Evolutionary conservation across 371 early-diverging fungal genomes (phyloP), one percentile per base, ranked within the genome.

Genomic region (Batrachochytrium dendrobatidis): DNA sequence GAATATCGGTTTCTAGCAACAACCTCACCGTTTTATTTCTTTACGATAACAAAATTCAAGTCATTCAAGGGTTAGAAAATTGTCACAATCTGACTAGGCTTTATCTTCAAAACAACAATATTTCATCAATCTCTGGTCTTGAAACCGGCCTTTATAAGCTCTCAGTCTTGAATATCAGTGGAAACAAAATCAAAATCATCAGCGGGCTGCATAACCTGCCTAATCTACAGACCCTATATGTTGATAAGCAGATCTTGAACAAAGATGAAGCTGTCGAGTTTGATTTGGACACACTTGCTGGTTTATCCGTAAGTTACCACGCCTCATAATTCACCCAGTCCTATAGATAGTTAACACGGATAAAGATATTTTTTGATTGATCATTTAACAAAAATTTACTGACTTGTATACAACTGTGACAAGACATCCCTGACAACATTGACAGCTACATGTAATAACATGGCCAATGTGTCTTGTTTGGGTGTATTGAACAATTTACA

Each of bases 101-200:
- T 22, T 71, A 75, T 53, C 62, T 75, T 3, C 70, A 70, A 50
- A 66, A 71, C 61, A 75, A 75, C 56, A 20, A 22, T 45, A 65
- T 75, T 44, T 63, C 64, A 50, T 56, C 44, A 22, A 60, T 75
- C 8, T 32, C 46, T 0, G 72, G 70, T 17, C 39, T 71, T 1
- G 67, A 69, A 31, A 29, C 44, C 32, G 65, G 65, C 17, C 49
- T 72, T 49, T 63, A 66, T 28, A 49, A 51, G 29, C 55, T 72
- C 22, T 33, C 50, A 2, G 61, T 67, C 18, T 45, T 72, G 68
- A 68, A 72, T 50, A 46, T 75, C 31, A 51, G 62, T 17, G 61
- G 65, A 55, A 75, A 75, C 55, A 43, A 62, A 45, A 66, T 75
- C 35, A 48, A 30, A 5, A 39, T 46, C 26, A 52, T 71, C 0